Percentiles rank a stretch among this genome's conserved stretches.
phyloP scores from a whole-genome alignment of 179 eudicot species.

The Camellia oleifera region DNA sequence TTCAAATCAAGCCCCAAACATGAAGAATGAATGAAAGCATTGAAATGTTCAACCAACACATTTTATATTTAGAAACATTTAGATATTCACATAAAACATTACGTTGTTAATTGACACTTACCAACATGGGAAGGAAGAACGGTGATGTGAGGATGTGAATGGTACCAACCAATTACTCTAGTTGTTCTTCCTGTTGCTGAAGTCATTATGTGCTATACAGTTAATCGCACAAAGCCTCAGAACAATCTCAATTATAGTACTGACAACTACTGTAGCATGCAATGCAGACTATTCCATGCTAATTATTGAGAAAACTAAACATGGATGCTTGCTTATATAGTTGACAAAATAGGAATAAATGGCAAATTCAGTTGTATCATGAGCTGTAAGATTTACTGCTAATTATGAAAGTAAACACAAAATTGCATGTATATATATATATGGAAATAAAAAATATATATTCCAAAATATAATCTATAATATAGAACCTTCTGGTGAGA shows the following conservation, averaged over 20 bases:
- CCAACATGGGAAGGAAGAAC: slow-evolving; percentile 99
- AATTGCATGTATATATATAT: not conserved
- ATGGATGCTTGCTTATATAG: not conserved
- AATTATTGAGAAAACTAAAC: not conserved
- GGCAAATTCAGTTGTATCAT: not conserved
- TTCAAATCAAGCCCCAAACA: not conserved
- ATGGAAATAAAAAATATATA: too few species aligned
- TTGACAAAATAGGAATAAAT: not conserved
- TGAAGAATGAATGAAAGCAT: slow-evolving; percentile 1
- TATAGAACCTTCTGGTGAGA: not conserved
- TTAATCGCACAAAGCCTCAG: slow-evolving; percentile 49
- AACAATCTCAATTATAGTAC: not conserved
- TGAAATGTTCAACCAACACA: not conserved
- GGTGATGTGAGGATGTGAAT: slow-evolving; percentile 97
- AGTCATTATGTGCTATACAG: slow-evolving; percentile 81
- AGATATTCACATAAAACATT: not conserved
- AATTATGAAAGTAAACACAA: not conserved
- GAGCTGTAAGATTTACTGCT: not conserved
- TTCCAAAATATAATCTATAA: not conserved
- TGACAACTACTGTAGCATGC: not conserved
- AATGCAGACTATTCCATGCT: not conserved
- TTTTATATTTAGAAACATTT: slow-evolving; percentile 3
- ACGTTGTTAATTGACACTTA: slow-evolving; percentile 30
- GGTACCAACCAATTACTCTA: slow-evolving; percentile 99
- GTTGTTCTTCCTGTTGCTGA: slow-evolving; percentile 77